Percentiles rank a stretch among this genome's conserved stretches.
Conservation (phyloP, 2,329 filamentous ascomycete genomes). For the Exophiala dermatitidis region DNA sequence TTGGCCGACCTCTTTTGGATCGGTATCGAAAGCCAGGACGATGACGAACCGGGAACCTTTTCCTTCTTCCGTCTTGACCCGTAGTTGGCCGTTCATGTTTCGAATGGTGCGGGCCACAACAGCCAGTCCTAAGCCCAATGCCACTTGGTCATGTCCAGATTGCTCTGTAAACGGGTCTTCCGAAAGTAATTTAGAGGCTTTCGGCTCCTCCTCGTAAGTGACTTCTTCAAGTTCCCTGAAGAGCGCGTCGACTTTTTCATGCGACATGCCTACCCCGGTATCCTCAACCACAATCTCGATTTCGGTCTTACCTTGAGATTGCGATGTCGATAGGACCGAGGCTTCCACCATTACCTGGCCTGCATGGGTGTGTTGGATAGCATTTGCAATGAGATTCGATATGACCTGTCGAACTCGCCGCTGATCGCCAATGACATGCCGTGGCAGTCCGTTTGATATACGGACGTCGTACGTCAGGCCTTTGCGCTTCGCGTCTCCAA, state of each 20-base stretch:
- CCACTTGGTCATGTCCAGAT: slow-evolving; percentile 31
- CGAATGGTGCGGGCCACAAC: slow-evolving; percentile 76
- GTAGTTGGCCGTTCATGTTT: slow-evolving; percentile 86
- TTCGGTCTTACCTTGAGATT: slow-evolving; percentile 44
- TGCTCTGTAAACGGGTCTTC: slow-evolving; percentile 36
- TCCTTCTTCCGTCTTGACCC: slow-evolving; percentile 74
- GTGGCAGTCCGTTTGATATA: slow-evolving; percentile 62
- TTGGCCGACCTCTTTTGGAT: slow-evolving; percentile 35
- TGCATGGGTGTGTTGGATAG: slow-evolving; percentile 64
- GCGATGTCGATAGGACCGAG: slow-evolving; percentile 45
- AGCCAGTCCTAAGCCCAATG: slow-evolving; percentile 74
- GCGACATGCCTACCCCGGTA: slow-evolving; percentile 60
- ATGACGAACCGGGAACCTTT: slow-evolving; percentile 78
- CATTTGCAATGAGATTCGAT: slow-evolving; percentile 76
- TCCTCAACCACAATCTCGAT: slow-evolving; percentile 72
- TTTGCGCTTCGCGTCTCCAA: slow-evolving; percentile 68
- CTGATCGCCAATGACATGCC: slow-evolving; percentile 68
- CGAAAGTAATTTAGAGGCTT: slow-evolving; percentile 54
- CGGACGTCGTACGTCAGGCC: slow-evolving; percentile 62
- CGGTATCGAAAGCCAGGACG: slow-evolving; percentile 64
- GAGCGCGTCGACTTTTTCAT: slow-evolving; percentile 50
- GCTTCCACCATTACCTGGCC: slow-evolving; percentile 66
- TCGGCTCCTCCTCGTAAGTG: slow-evolving; percentile 51
- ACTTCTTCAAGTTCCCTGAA: slow-evolving; percentile 63
- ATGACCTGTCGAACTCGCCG: slow-evolving; percentile 74